phyloP scores from a whole-genome alignment of 768 basidiomycete genomes.

The Mycena vulgaris region DNA sequence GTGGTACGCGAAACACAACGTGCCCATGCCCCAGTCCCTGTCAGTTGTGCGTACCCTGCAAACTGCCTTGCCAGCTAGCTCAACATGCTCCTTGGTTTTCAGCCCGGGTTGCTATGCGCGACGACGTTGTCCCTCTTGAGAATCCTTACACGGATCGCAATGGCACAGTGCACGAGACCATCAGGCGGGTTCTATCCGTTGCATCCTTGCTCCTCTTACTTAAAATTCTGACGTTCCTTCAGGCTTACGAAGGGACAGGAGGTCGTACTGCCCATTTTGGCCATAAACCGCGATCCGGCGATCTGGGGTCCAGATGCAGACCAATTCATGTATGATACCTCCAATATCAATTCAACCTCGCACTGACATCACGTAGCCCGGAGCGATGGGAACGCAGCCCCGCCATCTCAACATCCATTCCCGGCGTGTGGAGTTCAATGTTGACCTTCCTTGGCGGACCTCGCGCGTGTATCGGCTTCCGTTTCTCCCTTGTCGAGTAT shows the following conservation, averaged over 20 bases:
- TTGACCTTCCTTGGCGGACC: slow-evolving; percentile 13
- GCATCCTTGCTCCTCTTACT: not conserved
- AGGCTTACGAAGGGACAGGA: not conserved
- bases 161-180: not conserved
- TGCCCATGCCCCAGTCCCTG: not conserved
- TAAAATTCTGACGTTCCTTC: not conserved
- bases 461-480: slow-evolving; percentile 15
- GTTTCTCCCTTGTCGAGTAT: slow-evolving; percentile 18
- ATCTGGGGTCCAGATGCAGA: slow-evolving; percentile 19
- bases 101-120: not conserved
- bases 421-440: slow-evolving; percentile 20
- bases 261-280: slow-evolving; percentile 2
- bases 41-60: not conserved
- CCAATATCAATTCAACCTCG: not conserved
- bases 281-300: not conserved
- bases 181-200: not conserved
- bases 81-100: not conserved
- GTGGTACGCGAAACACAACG: not conserved
- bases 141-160: not conserved
- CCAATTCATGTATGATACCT: slow-evolving; percentile 4
- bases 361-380: not conserved
- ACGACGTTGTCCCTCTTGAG: slow-evolving; percentile 1
- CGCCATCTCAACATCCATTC: slow-evolving; percentile 5
- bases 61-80: not conserved
- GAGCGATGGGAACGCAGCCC: not conserved